A percentile compares a stretch with the other conserved stretches of the same genome.
These are phyloP conservation scores for Nidularia pulvinata DNA, from an alignment of 768 basidiomycete genomes.

Conservation along the genomic window DNA sequence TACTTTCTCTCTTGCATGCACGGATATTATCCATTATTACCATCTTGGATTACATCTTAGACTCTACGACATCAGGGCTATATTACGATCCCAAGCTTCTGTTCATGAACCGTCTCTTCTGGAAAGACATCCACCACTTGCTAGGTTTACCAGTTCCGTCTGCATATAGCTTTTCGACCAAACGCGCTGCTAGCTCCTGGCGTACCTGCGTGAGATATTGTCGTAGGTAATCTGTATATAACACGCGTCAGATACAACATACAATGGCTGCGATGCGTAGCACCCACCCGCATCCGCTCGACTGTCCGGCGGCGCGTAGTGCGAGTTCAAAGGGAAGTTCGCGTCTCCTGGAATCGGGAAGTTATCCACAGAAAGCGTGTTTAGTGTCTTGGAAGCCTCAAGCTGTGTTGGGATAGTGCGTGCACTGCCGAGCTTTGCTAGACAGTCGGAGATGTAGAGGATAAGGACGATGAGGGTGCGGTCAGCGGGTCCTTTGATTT, in stretches of 20 bases:
- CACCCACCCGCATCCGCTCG: conserved; percentile 77
- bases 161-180: conserved; percentile 89
- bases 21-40: background rate
- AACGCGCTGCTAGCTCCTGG: conserved; percentile 85
- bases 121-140: conserved; percentile 99
- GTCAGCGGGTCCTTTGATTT: conserved; percentile 98
- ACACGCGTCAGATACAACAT: conserved; percentile 6
- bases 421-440: conserved; percentile 81
- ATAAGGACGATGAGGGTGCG: conserved; percentile 96
- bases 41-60: conserved; percentile 8
- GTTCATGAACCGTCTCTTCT: conserved; percentile 96
- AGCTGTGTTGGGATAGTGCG: conserved; percentile 72
- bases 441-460: conserved; percentile 97
- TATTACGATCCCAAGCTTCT: conserved; percentile 73
- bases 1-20: background rate
- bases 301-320: conserved; percentile 81
- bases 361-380: conserved; percentile 91
- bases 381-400: conserved; percentile 86
- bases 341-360: conserved; percentile 97
- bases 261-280: background rate
- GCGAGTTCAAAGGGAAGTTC: conserved; percentile 89
- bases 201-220: conserved; percentile 92
- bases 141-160: conserved; percentile 94
- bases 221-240: conserved; percentile 74
- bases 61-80: conserved; percentile 13